phyloP scores from a whole-genome alignment of 2,329 filamentous ascomycete genomes.

The Alternaria ethzedia region DNA sequence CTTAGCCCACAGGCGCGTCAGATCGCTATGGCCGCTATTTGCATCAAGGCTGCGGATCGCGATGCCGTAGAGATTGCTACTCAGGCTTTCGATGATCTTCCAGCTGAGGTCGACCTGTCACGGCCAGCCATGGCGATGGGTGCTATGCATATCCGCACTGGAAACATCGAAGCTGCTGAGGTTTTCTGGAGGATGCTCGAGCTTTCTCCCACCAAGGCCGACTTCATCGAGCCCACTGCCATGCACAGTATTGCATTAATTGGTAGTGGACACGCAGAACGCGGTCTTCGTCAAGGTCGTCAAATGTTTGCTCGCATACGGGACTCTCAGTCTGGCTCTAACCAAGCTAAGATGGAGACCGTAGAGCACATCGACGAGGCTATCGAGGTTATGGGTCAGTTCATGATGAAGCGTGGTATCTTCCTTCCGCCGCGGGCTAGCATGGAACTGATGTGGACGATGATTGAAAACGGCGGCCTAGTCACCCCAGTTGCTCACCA shows the following conservation, averaged over 20 bases:
- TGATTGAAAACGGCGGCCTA: constrained; percentile 70
- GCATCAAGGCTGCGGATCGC: constrained; percentile 78
- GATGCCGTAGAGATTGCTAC: constrained; percentile 73
- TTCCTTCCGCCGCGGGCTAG: constrained; percentile 61
- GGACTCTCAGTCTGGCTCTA: constrained; percentile 60
- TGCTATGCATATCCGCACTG: constrained; percentile 83
- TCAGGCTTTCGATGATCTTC: constrained; percentile 59
- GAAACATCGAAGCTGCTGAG: constrained; percentile 77
- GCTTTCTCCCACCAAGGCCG: constrained; percentile 65
- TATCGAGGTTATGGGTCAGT: constrained; percentile 70
- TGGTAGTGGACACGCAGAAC: constrained; percentile 81
- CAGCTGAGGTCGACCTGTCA: constrained; percentile 52
- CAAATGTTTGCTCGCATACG: constrained; percentile 87
- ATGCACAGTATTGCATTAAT: constrained; percentile 93
- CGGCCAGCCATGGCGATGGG: constrained; percentile 78
- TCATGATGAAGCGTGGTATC: constrained; percentile 61
- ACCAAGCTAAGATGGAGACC: constrained; percentile 60
- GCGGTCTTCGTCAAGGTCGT: constrained; percentile 79
- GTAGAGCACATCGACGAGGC: constrained; percentile 87
- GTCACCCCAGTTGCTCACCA: constrained; percentile 66
- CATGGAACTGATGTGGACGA: constrained; percentile 67
- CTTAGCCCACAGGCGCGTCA: constrained; percentile 66
- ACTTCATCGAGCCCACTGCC: constrained; percentile 83
- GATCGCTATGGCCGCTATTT: constrained; percentile 74
- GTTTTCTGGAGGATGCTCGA: constrained; percentile 80